Percentiles rank a stretch among this genome's conserved stretches.
These are phyloP conservation scores for Cladophialophora chaetospira DNA, from an alignment of 2,329 filamentous ascomycete genomes.

Conservation along the genomic window DNA sequence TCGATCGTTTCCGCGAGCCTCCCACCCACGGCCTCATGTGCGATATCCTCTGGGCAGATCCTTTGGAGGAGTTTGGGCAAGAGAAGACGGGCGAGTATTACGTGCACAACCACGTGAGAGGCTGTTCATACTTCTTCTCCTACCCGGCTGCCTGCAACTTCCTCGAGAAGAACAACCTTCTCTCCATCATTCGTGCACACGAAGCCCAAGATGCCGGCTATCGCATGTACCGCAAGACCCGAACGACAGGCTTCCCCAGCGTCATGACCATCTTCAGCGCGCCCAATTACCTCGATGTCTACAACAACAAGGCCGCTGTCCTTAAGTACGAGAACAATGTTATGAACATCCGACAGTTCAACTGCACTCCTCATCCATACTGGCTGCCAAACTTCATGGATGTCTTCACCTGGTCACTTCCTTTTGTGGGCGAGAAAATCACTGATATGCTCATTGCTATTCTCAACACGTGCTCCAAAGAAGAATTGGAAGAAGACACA, in stretches of 20 bases:
- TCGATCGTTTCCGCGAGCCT: constrained; percentile 96
- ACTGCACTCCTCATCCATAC: constrained; percentile 98
- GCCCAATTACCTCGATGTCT: constrained; percentile 97
- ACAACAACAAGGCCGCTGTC: constrained; percentile 99
- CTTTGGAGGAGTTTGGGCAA: constrained; percentile 96
- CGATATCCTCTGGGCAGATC: constrained; percentile 98
- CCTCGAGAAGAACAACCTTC: constrained; percentile 96
- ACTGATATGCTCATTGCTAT: constrained; percentile 99
- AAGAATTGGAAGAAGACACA: constrained; percentile 89
- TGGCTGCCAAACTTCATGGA: constrained; percentile 99
- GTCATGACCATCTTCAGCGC: constrained; percentile 99
- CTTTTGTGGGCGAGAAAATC: constrained; percentile 98
- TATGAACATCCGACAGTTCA: constrained; percentile 99
- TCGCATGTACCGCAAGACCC: constrained; percentile 98
- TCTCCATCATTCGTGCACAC: constrained; percentile 96
- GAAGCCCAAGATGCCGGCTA: constrained; percentile 98
- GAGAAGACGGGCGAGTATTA: constrained; percentile 99
- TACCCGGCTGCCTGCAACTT: constrained; percentile 97
- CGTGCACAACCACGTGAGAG: constrained; percentile 95
- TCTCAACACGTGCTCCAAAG: constrained; percentile 97
- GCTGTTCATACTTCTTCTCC: constrained; percentile 99
- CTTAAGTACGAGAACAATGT: constrained; percentile 99
- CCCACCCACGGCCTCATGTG: constrained; percentile 98
- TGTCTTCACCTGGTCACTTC: constrained; percentile 99
- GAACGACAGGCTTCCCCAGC: constrained; percentile 96